Percentiles rank a stretch among this genome's conserved stretches.
Evolutionary conservation across 495 filamentous ascomycete species (phyloP).

Genomic region (Penicillium nucicola): DNA sequence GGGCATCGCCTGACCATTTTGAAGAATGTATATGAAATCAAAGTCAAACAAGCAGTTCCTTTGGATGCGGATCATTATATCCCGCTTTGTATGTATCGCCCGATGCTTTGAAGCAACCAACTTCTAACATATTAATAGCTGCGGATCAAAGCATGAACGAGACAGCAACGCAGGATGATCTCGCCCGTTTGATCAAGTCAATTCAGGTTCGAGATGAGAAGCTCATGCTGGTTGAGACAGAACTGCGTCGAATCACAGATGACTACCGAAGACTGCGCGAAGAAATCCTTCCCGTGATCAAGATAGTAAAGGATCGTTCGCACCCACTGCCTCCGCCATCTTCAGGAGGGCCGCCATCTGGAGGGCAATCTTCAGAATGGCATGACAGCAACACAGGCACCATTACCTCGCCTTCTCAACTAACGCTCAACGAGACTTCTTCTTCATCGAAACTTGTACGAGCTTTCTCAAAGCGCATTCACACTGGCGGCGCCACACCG

Average conservation of each 20-base stretch:
- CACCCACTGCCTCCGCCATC: slow-evolving; percentile 72
- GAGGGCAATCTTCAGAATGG: slow-evolving; percentile 13
- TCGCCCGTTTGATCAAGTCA: slow-evolving; percentile 82
- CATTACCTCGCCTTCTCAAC: slow-evolving; percentile 41
- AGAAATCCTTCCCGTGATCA: slow-evolving; percentile 84
- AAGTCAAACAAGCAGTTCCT: slow-evolving; percentile 85
- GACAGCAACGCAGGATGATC: slow-evolving; percentile 85
- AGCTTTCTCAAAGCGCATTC: slow-evolving; percentile 83
- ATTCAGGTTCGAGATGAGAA: slow-evolving; percentile 84
- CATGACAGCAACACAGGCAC: slow-evolving; percentile 34
- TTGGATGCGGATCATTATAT: slow-evolving; percentile 93
- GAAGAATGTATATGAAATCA: slow-evolving; percentile 92
- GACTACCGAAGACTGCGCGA: slow-evolving; percentile 83
- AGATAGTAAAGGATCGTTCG: slow-evolving; percentile 84
- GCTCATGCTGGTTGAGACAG: slow-evolving; percentile 73
- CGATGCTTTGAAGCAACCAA: background rate
- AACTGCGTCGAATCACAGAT: slow-evolving; percentile 75
- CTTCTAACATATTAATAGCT: slow-evolving; percentile 46
- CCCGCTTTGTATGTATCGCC: slow-evolving; percentile 74
- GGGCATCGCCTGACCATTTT: slow-evolving; percentile 93
- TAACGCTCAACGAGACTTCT: slow-evolving; percentile 28
- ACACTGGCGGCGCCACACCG: slow-evolving; percentile 68
- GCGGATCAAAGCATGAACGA: slow-evolving; percentile 86
- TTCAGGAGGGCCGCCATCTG: slow-evolving; percentile 17
- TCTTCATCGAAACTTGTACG: slow-evolving; percentile 21